Conservation (phyloP, 2,329 filamentous ascomycete species). For the Hypomyces rosellus region DNA sequence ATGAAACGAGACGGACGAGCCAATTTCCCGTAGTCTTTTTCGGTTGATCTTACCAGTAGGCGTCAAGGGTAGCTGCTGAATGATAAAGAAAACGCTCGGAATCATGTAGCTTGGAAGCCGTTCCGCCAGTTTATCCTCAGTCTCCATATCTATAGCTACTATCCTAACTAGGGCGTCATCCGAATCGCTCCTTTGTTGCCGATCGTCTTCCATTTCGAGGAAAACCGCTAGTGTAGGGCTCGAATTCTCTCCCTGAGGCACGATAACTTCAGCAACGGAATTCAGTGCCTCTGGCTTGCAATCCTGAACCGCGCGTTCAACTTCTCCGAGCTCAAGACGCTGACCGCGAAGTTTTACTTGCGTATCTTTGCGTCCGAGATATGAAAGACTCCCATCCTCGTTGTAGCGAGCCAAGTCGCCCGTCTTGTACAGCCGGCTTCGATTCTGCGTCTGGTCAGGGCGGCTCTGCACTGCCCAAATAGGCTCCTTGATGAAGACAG, state of each 20-base stretch:
- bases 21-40: slow-evolving; percentile 1
- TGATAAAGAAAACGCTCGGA: slow-evolving; percentile 32
- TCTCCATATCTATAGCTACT: not conserved
- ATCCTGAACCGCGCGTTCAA: slow-evolving; percentile 7
- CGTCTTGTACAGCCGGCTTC: slow-evolving; percentile 3
- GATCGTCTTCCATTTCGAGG: not conserved
- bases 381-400: not conserved
- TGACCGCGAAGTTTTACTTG: slow-evolving; percentile 51
- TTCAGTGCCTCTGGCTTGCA: not conserved
- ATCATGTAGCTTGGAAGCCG: slow-evolving; percentile 31
- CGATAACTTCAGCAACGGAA: not conserved
- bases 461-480: not conserved
- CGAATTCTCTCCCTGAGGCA: not conserved
- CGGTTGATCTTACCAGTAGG: slow-evolving; percentile 1
- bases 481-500: not conserved
- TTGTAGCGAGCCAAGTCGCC: not conserved
- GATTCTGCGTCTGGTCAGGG: slow-evolving; percentile 11
- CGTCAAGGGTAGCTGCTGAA: slow-evolving; percentile 28
- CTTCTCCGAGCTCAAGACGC: slow-evolving; percentile 35
- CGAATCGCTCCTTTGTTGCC: not conserved
- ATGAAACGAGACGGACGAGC: not conserved
- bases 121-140: not conserved
- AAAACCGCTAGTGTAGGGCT: not conserved
- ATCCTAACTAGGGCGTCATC: not conserved
- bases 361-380: slow-evolving; percentile 35